These are phyloP conservation scores for Stropharia rugosoannulata DNA, from an alignment of 768 basidiomycete genomes.

Conservation along the genomic window DNA sequence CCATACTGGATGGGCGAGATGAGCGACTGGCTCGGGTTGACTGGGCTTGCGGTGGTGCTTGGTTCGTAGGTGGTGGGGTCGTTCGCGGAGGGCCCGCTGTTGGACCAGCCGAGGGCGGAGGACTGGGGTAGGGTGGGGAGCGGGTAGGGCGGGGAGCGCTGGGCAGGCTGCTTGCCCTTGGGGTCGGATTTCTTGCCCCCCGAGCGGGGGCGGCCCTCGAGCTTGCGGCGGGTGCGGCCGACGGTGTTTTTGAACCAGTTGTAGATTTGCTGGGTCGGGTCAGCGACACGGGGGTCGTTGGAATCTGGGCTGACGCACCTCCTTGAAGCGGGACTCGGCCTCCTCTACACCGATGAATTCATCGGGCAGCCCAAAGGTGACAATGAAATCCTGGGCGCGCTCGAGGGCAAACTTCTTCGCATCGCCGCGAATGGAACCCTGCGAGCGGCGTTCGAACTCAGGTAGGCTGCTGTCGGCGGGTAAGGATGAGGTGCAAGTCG, in stretches of 20 bases:
- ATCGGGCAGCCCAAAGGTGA: slow-evolving; percentile 54
- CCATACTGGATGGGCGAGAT: slow-evolving; percentile 42
- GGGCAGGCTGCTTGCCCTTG: slow-evolving; percentile 35
- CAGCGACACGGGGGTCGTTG: slow-evolving; percentile 5
- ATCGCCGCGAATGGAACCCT: slow-evolving; percentile 62
- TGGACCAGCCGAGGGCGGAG: slow-evolving; percentile 10
- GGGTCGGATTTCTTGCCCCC: slow-evolving; percentile 47
- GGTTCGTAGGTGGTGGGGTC: slow-evolving; percentile 22
- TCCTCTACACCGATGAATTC: slow-evolving; percentile 57
- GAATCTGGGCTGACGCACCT: slow-evolving; percentile 34
- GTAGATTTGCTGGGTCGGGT: slow-evolving; percentile 57
- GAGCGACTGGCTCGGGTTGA: slow-evolving; percentile 28
- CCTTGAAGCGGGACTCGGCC: slow-evolving; percentile 58
- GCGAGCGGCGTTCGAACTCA: slow-evolving; percentile 60
- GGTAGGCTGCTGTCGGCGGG: slow-evolving; percentile 36
- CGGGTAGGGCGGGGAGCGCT: background rate
- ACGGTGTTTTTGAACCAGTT: slow-evolving; percentile 76
- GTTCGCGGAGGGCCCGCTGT: slow-evolving; percentile 17
- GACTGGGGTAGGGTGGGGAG: background rate
- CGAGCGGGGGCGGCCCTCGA: slow-evolving; percentile 53
- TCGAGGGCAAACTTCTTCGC: slow-evolving; percentile 70
- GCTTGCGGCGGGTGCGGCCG: slow-evolving; percentile 56
- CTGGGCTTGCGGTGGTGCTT: slow-evolving; percentile 33
- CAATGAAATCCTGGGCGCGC: slow-evolving; percentile 59
- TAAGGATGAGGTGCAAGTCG: background rate